Conservation (phyloP, 352 stramenopile species). For the Phytophthora meadii region DNA sequence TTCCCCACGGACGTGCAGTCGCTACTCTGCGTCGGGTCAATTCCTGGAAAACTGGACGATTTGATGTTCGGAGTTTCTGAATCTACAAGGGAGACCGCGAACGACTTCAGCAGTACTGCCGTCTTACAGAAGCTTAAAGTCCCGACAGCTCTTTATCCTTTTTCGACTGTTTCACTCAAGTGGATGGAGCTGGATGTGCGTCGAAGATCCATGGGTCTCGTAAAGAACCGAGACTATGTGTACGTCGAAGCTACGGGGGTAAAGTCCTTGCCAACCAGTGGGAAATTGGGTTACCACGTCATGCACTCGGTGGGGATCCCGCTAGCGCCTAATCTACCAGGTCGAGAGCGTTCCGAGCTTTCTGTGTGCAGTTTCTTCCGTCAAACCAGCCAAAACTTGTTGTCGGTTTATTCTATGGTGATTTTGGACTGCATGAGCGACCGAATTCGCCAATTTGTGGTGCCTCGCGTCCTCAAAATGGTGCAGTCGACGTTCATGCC, state of each 20-base stretch:
- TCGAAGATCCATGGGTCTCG: slow-evolving; percentile 41
- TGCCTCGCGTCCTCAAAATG: slow-evolving; percentile 29
- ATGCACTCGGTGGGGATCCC: slow-evolving; percentile 61
- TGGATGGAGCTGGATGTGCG: slow-evolving; percentile 43
- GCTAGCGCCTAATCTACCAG: slow-evolving; percentile 28
- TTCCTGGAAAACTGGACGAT: slow-evolving; percentile 37
- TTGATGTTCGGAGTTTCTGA: slow-evolving; percentile 37
- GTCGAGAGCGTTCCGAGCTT: slow-evolving; percentile 45
- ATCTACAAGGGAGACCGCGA: slow-evolving; percentile 19
- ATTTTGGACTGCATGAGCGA: slow-evolving; percentile 36
- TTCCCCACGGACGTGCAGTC: slow-evolving; percentile 12
- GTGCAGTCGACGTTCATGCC: slow-evolving; percentile 33
- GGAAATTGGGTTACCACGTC: slow-evolving; percentile 55
- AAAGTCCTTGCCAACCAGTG: slow-evolving; percentile 31
- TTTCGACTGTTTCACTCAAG: slow-evolving; percentile 34
- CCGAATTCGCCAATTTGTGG: slow-evolving; percentile 23
- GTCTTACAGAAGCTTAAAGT: slow-evolving; percentile 43
- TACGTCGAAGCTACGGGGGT: slow-evolving; percentile 55
- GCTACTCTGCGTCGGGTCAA: slow-evolving; percentile 33
- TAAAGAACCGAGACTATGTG: slow-evolving; percentile 52
- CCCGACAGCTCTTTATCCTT: slow-evolving; percentile 46
- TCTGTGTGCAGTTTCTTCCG: slow-evolving; percentile 45
- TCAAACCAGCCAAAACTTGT: slow-evolving; percentile 24
- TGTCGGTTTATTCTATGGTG: slow-evolving; percentile 36
- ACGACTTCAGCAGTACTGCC: slow-evolving; percentile 36